Evolutionary conservation across 371 early-diverging fungal genomes (phyloP).

Genomic region (Mucor mucedo): DNA sequence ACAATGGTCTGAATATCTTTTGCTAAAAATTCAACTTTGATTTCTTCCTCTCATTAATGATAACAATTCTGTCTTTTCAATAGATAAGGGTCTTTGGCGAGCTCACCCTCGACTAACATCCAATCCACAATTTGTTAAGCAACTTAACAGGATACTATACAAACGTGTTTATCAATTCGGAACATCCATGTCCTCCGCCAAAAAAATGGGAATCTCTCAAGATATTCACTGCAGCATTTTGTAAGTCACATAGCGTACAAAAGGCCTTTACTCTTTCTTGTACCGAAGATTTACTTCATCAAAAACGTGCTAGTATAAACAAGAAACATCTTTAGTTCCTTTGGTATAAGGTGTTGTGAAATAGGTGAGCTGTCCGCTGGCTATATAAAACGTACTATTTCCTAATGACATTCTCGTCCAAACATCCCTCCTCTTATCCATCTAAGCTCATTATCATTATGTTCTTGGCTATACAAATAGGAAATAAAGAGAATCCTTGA

Average conservation of each 20-base stretch:
- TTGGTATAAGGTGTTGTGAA: constrained; percentile 11
- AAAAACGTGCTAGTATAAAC: constrained; percentile 1
- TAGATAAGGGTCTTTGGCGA: constrained; percentile 21
- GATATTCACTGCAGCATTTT: too few relatives aligned
- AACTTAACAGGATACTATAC: too few relatives aligned
- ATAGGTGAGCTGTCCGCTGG: constrained; percentile 6
- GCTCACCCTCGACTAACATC: constrained; percentile 16
- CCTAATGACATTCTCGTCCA: background rate
- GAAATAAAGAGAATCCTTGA: constrained; percentile 84
- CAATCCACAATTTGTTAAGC: too few relatives aligned
- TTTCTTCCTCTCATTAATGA: background rate
- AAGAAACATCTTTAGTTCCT: background rate
- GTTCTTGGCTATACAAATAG: constrained; percentile 98
- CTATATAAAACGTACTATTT: constrained; percentile 1
- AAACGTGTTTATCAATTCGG: too few relatives aligned
- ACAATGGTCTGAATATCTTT: constrained; percentile 16
- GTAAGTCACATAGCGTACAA: too few relatives aligned
- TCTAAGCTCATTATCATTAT: background rate
- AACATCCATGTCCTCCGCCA: too few relatives aligned
- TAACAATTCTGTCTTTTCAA: background rate
- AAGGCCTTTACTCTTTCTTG: too few relatives aligned
- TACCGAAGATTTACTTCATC: background rate
- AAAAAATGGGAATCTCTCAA: too few relatives aligned
- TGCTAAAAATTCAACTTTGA: background rate
- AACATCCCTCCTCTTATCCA: constrained; percentile 2